Conservation (phyloP, 768 basidiomycete genomes). For the Serendipita sp. region DNA sequence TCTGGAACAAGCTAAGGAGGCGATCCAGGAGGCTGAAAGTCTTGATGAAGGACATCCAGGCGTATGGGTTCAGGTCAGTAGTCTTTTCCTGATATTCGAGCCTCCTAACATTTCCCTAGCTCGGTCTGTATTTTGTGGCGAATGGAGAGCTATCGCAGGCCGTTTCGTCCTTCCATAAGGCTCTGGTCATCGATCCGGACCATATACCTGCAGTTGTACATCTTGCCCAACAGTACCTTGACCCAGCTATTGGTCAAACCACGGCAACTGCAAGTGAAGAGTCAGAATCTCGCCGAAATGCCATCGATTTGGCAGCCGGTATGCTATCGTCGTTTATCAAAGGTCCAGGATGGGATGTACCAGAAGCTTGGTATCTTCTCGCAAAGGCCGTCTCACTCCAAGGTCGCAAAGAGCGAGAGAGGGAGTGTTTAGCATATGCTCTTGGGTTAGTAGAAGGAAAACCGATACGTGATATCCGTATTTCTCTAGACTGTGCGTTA, state of each 20-base stretch:
- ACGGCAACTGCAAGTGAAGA: conserved; percentile 24
- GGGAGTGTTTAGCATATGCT: conserved; percentile 59
- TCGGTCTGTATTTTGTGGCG: conserved; percentile 58
- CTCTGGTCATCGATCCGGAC: conserved; percentile 70
- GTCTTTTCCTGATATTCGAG: neutral
- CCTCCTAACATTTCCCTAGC: conserved; percentile 23
- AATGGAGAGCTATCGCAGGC: conserved; percentile 37
- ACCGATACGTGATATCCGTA: conserved; percentile 45
- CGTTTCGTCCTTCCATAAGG: conserved; percentile 66
- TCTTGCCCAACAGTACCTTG: conserved; percentile 59
- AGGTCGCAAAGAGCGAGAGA: conserved; percentile 50
- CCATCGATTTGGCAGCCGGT: conserved; percentile 65
- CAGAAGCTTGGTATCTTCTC: conserved; percentile 91
- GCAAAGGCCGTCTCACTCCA: conserved; percentile 67
- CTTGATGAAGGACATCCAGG: conserved; percentile 71
- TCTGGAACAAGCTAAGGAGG: conserved; percentile 74
- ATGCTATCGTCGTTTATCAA: conserved; percentile 62
- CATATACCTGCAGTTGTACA: conserved; percentile 66
- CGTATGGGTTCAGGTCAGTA: conserved; percentile 84
- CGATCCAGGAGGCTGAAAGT: conserved; percentile 91
- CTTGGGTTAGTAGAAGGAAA: conserved; percentile 44
- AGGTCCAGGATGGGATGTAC: conserved; percentile 74
- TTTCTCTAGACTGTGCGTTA: conserved; percentile 55
- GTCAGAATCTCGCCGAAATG: neutral
- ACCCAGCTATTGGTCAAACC: conserved; percentile 15